Conservation (phyloP, 768 basidiomycete genomes). For the Psilocybe azurescens region DNA sequence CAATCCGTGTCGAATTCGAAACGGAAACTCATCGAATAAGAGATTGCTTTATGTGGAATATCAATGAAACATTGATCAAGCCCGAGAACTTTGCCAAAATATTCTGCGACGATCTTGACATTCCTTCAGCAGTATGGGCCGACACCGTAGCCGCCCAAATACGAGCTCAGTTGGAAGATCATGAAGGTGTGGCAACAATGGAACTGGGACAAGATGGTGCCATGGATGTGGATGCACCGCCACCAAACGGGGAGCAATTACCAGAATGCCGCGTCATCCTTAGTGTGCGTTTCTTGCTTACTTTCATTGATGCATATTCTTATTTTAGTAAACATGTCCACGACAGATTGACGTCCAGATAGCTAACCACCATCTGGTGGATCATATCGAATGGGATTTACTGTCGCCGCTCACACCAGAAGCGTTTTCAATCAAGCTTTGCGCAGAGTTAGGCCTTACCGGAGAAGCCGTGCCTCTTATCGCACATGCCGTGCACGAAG, state of each 20-base stretch:
- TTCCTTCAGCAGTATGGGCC: constrained; percentile 68
- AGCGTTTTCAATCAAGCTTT: constrained; percentile 78
- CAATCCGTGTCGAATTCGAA: constrained; percentile 95
- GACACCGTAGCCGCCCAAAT: constrained; percentile 88
- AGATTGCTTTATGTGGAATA: constrained; percentile 96
- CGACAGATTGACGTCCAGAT: constrained; percentile 95
- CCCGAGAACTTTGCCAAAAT: constrained; percentile 85
- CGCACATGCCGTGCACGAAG: constrained; percentile 93
- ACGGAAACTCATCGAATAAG: constrained; percentile 90
- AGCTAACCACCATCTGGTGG: constrained; percentile 86
- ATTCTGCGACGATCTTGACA: constrained; percentile 89
- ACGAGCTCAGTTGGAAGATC: constrained; percentile 88
- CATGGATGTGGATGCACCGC: constrained; percentile 47
- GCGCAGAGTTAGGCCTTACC: constrained; percentile 83
- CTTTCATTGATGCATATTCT: background rate
- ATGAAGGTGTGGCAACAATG: constrained; percentile 80
- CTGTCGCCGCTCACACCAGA: constrained; percentile 91
- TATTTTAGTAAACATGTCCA: constrained; percentile 2
- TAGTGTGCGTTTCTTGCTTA: constrained; percentile 55
- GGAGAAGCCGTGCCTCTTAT: constrained; percentile 90
- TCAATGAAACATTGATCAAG: constrained; percentile 84
- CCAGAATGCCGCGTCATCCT: constrained; percentile 84
- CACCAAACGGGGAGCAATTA: constrained; percentile 56
- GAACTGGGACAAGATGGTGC: constrained; percentile 70
- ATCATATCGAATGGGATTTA: constrained; percentile 99